Evolutionary conservation across 768 basidiomycete genomes (phyloP), one percentile per base, ranked within the genome.

Genomic region (Pulveroboletus frians): DNA sequence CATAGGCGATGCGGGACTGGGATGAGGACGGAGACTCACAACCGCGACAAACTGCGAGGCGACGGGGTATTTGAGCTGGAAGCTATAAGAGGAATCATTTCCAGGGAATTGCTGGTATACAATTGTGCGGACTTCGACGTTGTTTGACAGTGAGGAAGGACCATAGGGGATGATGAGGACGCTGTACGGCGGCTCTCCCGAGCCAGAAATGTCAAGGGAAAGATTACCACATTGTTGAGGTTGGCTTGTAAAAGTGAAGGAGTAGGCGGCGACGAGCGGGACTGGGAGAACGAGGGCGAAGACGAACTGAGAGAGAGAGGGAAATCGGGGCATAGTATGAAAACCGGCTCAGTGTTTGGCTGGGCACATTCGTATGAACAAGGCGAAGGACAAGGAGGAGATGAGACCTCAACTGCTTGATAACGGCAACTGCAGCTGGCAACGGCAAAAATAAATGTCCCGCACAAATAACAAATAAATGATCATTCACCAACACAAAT

Each of bases 21-120:
- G 20, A 39, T 30, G 32, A 39, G 31, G 48, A 29, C 3, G 18
- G 42, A n/a, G 6, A 80, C 84, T 69, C 58, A 88, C 87, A 59
- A 88, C 83, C 5, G 83, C 81, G 21, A 90, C 85, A 46, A 91
- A 83, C 58, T 86, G 82, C 3, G 85, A 85, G 60, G 79, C 74
- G 41, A 67, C 72, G 0, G 88, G 88, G 61, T 76, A 90, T 26
- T 73, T 76, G 45, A 88, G 73, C 60, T 76, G 66, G 63, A 89
- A 84, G 32, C 64, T 72, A 26, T 79, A 56, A 20, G 72, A 69
- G 17, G 69, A 48, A 6, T 66, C 61, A 21, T 65, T 58, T 23
- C 66, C 75, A 17, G 68, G 51, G 59, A 89, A 88, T 5, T 74
- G 63, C 11, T 79, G 63, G 56, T 77, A 76, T 43, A 81, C 61